These are phyloP conservation scores for Yamadazyma tumulicola DNA, from an alignment of 805 yeast species.

Conservation along the genomic window DNA sequence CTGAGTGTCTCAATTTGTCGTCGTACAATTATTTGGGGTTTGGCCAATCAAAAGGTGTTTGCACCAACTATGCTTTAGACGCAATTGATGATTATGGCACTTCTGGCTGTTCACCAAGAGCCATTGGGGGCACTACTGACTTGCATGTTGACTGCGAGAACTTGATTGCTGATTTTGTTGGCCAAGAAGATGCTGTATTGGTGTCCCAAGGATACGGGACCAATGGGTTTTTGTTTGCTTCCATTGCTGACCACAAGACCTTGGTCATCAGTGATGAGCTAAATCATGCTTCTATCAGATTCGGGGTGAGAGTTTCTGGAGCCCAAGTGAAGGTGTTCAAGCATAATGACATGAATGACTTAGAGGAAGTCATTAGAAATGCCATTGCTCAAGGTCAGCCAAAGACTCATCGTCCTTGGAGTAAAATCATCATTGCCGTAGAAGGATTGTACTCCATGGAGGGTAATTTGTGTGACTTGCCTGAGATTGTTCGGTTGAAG, in stretches of 20 bases:
- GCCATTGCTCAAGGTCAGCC: slow-evolving; percentile 94
- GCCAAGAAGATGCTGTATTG: slow-evolving; percentile 82
- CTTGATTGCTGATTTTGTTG: slow-evolving; percentile 79
- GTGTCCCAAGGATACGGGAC: slow-evolving; percentile 97
- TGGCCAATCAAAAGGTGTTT: slow-evolving; percentile 90
- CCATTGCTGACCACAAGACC: slow-evolving; percentile 82
- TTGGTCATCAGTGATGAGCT: slow-evolving; percentile 90
- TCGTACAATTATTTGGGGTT: slow-evolving; percentile 95
- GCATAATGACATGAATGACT: slow-evolving; percentile 82
- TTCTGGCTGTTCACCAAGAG: slow-evolving; percentile 74
- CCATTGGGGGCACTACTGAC: slow-evolving; percentile 69
- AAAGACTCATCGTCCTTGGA: slow-evolving; percentile 94
- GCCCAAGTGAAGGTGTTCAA: slow-evolving; percentile 89
- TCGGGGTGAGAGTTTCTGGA: slow-evolving; percentile 90
- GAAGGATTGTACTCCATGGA: slow-evolving; percentile 94
- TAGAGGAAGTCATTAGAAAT: slow-evolving; percentile 76
- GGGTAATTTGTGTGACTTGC: slow-evolving; percentile 84
- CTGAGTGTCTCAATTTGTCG: slow-evolving; percentile 78
- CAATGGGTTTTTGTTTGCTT: slow-evolving; percentile 80
- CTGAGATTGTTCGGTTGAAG: slow-evolving; percentile 66
- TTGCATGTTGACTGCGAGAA: slow-evolving; percentile 72
- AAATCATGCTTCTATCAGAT: slow-evolving; percentile 93
- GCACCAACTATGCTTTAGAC: slow-evolving; percentile 75
- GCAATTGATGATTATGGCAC: slow-evolving; percentile 69
- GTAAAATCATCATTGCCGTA: slow-evolving; percentile 75